Evolutionary conservation across 2,329 filamentous ascomycete genomes (phyloP).

Genomic region (Paracoccidioides brasiliensis): DNA sequence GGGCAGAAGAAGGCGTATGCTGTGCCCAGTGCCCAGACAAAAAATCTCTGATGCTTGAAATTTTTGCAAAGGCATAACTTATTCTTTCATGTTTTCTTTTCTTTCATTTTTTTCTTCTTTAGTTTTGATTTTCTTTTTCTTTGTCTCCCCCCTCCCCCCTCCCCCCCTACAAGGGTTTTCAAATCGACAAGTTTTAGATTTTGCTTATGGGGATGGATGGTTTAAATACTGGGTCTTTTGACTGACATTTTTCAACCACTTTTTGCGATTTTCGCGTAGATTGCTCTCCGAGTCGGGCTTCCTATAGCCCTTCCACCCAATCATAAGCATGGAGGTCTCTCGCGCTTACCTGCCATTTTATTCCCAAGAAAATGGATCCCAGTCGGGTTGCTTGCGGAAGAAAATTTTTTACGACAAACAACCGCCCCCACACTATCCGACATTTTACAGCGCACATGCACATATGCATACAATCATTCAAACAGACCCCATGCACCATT

Average conservation of each 20-base stretch:
- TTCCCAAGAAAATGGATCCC: neutral
- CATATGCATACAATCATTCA: too few relatives aligned
- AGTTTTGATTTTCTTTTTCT: conserved; percentile 6
- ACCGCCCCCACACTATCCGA: too few relatives aligned
- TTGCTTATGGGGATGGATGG: conserved; percentile 18
- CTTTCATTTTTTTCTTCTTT: too few relatives aligned
- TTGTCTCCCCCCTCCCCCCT: conserved; percentile 3
- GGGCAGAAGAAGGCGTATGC: too few relatives aligned
- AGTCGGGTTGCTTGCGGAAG: too few relatives aligned
- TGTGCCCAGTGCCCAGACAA: too few relatives aligned
- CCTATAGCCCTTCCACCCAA: conserved; percentile 20
- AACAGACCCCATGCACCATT: too few relatives aligned
- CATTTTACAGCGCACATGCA: too few relatives aligned
- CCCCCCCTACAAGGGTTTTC: neutral
- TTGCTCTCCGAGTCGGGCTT: conserved; percentile 37
- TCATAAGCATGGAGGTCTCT: neutral
- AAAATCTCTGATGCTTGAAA: too few relatives aligned
- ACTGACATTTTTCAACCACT: conserved; percentile 12
- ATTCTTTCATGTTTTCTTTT: too few relatives aligned
- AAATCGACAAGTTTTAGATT: neutral
- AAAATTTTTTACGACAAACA: too few relatives aligned
- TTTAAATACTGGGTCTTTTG: conserved; percentile 7
- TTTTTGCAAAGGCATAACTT: too few relatives aligned
- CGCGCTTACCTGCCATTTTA: neutral
- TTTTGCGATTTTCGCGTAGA: conserved; percentile 22